phyloP scores from a whole-genome alignment of 2,329 filamentous ascomycete species.

The Albophoma yamanashiensis region DNA sequence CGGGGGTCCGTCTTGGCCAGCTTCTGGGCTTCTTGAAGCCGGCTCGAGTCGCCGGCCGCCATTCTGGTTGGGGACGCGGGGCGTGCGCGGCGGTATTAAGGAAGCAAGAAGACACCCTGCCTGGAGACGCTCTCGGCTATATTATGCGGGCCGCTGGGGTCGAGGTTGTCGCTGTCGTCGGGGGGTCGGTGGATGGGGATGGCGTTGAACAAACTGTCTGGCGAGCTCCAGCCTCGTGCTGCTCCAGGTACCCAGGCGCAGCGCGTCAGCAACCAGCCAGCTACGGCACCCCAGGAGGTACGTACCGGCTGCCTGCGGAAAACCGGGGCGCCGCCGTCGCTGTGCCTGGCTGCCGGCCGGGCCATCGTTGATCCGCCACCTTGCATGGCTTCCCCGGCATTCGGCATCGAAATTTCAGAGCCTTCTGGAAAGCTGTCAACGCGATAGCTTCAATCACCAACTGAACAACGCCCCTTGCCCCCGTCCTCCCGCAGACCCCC shows the following conservation, averaged over 20 bases:
- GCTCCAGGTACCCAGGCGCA: constrained; percentile 23
- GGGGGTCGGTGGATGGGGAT: neutral
- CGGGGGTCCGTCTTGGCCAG: constrained; percentile 68
- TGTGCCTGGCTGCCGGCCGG: neutral
- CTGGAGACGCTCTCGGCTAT: neutral
- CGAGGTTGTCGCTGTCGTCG: neutral
- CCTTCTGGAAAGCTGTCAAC: constrained; percentile 3
- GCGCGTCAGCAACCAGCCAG: constrained; percentile 8
- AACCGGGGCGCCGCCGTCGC: neutral
- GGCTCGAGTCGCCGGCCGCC: constrained; percentile 47
- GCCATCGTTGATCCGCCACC: constrained; percentile 6
- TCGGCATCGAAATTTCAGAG: constrained; percentile 18
- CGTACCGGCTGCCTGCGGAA: neutral
- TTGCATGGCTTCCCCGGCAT: constrained; percentile 1
- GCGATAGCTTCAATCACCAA: neutral
- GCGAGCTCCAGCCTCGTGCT: constrained; percentile 1
- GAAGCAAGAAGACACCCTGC: neutral
- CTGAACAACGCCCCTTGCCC: constrained; percentile 1
- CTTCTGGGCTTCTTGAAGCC: constrained; percentile 84
- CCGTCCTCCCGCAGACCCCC: constrained; percentile 1
- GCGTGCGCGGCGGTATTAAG: neutral
- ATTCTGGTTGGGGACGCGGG: constrained; percentile 22
- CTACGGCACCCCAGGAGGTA: neutral
- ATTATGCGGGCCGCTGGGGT: neutral
- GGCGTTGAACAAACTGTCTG: neutral